These are phyloP conservation scores for Ilyonectria mors-panacis DNA, from an alignment of 2,329 filamentous ascomycete genomes.

Conservation along the genomic window DNA sequence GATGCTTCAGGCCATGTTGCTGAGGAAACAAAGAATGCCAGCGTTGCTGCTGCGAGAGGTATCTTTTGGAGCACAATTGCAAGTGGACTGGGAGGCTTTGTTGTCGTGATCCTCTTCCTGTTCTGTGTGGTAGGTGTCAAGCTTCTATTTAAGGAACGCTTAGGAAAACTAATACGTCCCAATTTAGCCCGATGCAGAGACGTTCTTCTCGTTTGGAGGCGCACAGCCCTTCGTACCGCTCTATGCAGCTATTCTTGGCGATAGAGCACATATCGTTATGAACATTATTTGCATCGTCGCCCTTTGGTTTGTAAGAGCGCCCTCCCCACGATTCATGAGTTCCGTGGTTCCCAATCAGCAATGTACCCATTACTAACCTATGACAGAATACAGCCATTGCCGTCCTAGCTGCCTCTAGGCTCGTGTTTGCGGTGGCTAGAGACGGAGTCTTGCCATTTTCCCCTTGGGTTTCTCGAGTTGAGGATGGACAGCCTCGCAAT, in stretches of 20 bases:
- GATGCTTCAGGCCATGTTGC: constrained; percentile 74
- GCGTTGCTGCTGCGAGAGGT: constrained; percentile 67
- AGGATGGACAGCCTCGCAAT: constrained; percentile 71
- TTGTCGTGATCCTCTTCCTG: constrained; percentile 70
- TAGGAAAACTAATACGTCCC: background rate
- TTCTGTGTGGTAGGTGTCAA: constrained; percentile 66
- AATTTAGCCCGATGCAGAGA: constrained; percentile 65
- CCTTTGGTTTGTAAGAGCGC: constrained; percentile 63
- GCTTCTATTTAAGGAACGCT: too few species aligned
- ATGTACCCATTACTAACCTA: background rate
- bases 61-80: constrained; percentile 74
- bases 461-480: constrained; percentile 69
- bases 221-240: constrained; percentile 72
- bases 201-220: constrained; percentile 66
- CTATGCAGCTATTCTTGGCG: constrained; percentile 69
- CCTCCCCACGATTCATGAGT: background rate
- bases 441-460: constrained; percentile 74
- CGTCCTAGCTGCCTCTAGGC: constrained; percentile 71
- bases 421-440: constrained; percentile 74
- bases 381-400: constrained; percentile 70
- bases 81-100: constrained; percentile 69
- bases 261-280: constrained; percentile 73
- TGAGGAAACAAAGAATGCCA: constrained; percentile 73
- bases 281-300: constrained; percentile 69
- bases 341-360: background rate